These are phyloP conservation scores for Hondaea fermentalgiana DNA, from an alignment of 108 stramenopile species.

Conservation along the genomic window DNA sequence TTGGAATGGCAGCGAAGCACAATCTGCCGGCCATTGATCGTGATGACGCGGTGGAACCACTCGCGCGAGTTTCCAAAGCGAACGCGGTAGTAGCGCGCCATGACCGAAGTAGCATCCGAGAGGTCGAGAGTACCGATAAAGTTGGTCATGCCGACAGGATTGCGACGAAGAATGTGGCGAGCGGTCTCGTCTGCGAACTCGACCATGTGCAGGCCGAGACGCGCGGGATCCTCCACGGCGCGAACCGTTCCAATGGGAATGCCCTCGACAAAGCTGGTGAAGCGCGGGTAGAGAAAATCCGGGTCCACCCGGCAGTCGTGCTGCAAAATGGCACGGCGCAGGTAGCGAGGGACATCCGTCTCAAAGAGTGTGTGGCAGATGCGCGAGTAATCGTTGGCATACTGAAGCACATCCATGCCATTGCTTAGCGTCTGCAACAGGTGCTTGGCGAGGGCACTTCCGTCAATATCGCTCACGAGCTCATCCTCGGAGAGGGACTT, in stretches of 20 bases:
- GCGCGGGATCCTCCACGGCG: background rate
- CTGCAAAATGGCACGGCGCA: background rate
- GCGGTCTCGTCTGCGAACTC: background rate
- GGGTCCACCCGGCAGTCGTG: background rate
- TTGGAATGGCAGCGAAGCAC: background rate
- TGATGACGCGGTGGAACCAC: slow-evolving; percentile 6
- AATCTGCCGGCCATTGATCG: background rate
- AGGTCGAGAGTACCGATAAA: background rate
- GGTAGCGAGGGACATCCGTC: background rate
- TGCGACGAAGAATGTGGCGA: background rate
- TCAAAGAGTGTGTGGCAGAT: background rate
- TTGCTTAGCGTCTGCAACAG: background rate
- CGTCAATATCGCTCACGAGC: background rate
- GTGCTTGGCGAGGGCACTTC: background rate
- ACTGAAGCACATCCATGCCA: background rate
- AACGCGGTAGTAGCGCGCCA: background rate
- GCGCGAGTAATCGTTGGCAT: background rate
- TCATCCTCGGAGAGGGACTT: background rate
- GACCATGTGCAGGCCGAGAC: background rate
- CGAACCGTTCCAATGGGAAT: background rate
- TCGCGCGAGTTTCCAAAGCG: background rate
- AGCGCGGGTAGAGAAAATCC: background rate
- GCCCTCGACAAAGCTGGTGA: background rate
- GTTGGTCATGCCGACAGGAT: slow-evolving; percentile 6
- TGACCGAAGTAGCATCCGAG: background rate